Conservation (phyloP, 2,329 filamentous ascomycete genomes). For the Aureobasidium sp. region DNA sequence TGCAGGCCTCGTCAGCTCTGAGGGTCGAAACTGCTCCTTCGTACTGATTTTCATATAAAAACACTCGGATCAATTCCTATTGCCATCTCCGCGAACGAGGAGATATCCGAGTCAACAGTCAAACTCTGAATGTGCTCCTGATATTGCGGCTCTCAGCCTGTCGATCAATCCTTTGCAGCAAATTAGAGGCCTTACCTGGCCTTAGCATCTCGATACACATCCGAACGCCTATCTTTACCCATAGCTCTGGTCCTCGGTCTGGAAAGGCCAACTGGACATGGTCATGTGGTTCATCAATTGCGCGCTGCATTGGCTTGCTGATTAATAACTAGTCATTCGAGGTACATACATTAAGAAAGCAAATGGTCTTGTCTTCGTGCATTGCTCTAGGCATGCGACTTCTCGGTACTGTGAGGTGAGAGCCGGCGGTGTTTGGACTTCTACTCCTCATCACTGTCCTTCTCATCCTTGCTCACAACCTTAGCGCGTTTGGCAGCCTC, state of each 20-base stretch:
- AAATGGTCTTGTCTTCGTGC: neutral
- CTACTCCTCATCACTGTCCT: conserved; percentile 18
- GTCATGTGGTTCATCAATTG: neutral
- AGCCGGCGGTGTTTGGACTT: neutral
- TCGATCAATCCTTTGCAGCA: neutral
- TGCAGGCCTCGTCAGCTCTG: conserved; percentile 9
- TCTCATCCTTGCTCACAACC: conserved; percentile 14
- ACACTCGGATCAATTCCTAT: neutral
- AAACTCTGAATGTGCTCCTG: neutral
- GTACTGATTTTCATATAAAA: neutral
- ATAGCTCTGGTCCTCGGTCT: neutral
- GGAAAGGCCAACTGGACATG: neutral
- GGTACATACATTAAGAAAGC: conserved; percentile 1
- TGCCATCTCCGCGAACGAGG: neutral
- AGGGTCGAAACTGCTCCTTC: neutral
- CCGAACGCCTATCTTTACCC: neutral
- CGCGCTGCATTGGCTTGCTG: neutral
- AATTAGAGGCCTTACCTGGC: neutral
- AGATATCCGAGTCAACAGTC: neutral
- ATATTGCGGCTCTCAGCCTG: neutral
- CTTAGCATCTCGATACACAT: neutral
- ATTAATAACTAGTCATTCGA: conserved; percentile 2
- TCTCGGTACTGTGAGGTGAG: neutral
- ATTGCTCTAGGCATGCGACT: neutral
- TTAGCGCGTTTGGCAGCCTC: conserved; percentile 22